Evolutionary conservation across 345 rosid species (phyloP).

Genomic region (Syzygium jambos): DNA sequence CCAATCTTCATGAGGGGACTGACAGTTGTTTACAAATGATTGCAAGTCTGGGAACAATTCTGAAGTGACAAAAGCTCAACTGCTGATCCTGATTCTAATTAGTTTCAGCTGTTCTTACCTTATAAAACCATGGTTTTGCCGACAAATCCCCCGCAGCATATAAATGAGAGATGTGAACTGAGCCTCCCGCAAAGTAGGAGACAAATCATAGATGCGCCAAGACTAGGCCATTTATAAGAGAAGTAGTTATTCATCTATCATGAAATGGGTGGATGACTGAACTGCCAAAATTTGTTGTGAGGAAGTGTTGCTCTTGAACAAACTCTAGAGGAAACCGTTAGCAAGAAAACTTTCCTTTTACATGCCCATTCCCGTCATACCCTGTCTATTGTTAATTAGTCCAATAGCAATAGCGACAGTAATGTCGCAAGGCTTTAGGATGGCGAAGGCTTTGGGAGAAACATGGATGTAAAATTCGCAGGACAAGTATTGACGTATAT

Average conservation of each 20-base stretch:
- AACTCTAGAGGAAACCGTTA: background rate
- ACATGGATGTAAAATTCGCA: no score
- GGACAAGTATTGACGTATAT: no score
- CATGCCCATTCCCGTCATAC: no score
- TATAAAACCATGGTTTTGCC: constrained; percentile 31
- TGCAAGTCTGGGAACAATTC: background rate
- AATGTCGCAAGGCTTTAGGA: no score
- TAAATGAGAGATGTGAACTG: constrained; percentile 25
- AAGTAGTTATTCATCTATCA: constrained; percentile 15
- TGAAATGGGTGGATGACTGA: constrained; percentile 23
- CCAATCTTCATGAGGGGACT: constrained; percentile 6
- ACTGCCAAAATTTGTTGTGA: constrained; percentile 5
- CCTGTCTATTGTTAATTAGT: no score
- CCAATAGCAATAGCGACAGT: no score
- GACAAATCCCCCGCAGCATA: constrained; percentile 22
- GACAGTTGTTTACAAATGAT: background rate
- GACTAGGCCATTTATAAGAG: background rate
- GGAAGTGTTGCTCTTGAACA: background rate
- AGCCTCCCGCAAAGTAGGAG: constrained; percentile 10
- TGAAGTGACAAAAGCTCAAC: background rate
- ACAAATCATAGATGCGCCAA: background rate
- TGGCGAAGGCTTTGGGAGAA: no score
- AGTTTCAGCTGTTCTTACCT: background rate
- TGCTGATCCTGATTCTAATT: background rate
- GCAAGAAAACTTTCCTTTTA: background rate